Evolutionary conservation across 495 filamentous ascomycete species (phyloP), one percentile per base, ranked within the genome.

Genomic region (Astrothelium macrocarpum): DNA sequence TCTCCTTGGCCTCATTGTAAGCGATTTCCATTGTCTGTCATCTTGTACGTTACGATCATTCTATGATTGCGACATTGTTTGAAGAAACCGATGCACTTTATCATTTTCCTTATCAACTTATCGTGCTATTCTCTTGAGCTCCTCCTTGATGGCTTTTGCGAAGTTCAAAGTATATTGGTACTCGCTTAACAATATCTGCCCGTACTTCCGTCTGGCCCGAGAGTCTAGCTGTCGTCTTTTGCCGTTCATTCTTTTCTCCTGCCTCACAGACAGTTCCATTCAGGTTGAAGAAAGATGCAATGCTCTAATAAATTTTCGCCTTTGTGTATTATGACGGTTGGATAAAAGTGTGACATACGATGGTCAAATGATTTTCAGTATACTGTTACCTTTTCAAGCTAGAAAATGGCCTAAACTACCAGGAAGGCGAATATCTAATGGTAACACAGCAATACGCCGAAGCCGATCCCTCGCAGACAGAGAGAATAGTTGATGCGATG

Each of bases 1-100:
- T 11, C 76, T 81, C 53, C 72, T 85, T 26, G 82, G 81, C 23
- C 62, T 84, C 28, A 81, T 75, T 10, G 49, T 56, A 28, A 10
- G 12, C 43, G 9, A 20, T 20, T 29, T 56, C 29, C n/a, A 20
- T 56, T 20, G 12, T 10, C 20, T 16, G n/a, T 49, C 3, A 9
- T 18, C 3, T 20, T 49, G 10, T 49, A 3, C 10, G 18, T 18
- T 49, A 49, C 43, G 7, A 11, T 49, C 43, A 5, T 39, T 7
- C 16, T 39, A 16, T 39, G 7, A 39, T 16, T 49, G 43, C n/a
- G 10, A 20, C n/a, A 20, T 20, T 20, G 9, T 20, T 49, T 3
- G 9, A 3, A 5, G 34, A 39, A 39, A 39, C 5, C 34, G 34
- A 14, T n/a, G n/a, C n/a, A n/a, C 36, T 42, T 16, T 42, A 9